Evolutionary conservation across 495 filamentous ascomycete species (phyloP).

Genomic region (Aspergillus biplanus): DNA sequence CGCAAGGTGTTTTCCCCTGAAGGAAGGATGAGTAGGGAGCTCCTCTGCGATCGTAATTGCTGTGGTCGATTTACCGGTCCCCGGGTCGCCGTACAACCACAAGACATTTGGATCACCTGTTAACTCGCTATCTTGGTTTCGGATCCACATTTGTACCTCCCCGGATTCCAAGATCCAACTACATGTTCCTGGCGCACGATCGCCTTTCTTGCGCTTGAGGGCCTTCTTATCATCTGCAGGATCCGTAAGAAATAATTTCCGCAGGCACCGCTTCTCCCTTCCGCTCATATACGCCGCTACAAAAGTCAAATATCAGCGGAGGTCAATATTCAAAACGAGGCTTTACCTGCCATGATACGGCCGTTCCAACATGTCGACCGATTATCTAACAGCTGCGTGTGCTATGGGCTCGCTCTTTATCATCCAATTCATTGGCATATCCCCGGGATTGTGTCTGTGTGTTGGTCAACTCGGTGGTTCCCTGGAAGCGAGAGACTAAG

Average conservation of each 20-base stretch:
- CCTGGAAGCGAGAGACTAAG: too few species aligned
- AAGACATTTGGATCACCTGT: constrained; percentile 14
- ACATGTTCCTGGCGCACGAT: constrained; percentile 23
- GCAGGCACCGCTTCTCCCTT: constrained; percentile 6
- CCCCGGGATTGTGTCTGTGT: too few species aligned
- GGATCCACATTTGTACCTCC: constrained; percentile 25
- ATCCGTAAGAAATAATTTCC: constrained; percentile 12
- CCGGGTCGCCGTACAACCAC: constrained; percentile 33
- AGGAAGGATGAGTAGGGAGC: constrained; percentile 20
- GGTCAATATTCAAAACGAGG: not conserved
- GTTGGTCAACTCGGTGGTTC: too few species aligned
- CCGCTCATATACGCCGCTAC: not conserved
- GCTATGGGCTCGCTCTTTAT: too few species aligned
- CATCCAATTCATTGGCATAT: too few species aligned
- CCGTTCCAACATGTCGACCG: too few species aligned
- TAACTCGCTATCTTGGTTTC: not conserved
- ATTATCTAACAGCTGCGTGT: too few species aligned
- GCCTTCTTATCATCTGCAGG: constrained; percentile 14
- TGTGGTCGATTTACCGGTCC: constrained; percentile 37
- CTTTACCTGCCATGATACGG: not conserved
- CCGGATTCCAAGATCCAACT: constrained; percentile 31
- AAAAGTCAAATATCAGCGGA: not conserved
- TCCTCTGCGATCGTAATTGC: constrained; percentile 29
- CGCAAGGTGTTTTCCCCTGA: constrained; percentile 22
- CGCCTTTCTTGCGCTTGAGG: constrained; percentile 14